phyloP scores from a whole-genome alignment of 2,329 filamentous ascomycete species.

The Hymenotorrendiella dingleyae region DNA sequence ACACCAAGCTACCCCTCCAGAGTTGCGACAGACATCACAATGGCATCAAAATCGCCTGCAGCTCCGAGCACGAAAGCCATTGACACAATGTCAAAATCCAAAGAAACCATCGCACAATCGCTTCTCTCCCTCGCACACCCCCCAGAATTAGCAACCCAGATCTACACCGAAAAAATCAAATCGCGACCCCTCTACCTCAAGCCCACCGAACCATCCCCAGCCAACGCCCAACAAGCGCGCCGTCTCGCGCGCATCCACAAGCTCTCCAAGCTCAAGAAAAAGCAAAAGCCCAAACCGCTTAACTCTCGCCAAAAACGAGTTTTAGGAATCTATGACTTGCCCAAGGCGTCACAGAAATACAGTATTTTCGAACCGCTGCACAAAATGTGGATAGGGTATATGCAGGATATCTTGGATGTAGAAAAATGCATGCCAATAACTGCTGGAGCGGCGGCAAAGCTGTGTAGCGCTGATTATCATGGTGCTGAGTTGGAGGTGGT shows the following conservation, averaged over 20 bases:
- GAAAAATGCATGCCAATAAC: constrained; percentile 21
- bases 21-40: constrained; percentile 6
- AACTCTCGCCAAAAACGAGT: constrained; percentile 73
- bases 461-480: constrained; percentile 85
- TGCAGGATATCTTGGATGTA: constrained; percentile 70
- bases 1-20: constrained; percentile 3
- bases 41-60: constrained; percentile 5
- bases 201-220: constrained; percentile 61
- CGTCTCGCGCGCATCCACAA: constrained; percentile 27
- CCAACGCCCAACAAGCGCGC: constrained; percentile 50
- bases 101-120: constrained; percentile 40
- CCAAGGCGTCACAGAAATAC: constrained; percentile 63
- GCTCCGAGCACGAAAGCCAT: too few relatives aligned
- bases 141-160: constrained; percentile 60
- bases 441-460: constrained; percentile 56
- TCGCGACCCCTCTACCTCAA: constrained; percentile 75
- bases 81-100: not conserved
- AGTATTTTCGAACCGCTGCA: constrained; percentile 72
- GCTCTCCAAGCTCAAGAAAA: constrained; percentile 37
- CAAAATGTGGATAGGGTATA: constrained; percentile 76
- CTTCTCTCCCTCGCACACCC: constrained; percentile 77
- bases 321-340: constrained; percentile 69
- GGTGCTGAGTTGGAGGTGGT: constrained; percentile 80
- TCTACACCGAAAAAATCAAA: constrained; percentile 78
- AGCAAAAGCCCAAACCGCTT: constrained; percentile 58